These are phyloP conservation scores for Gymnopus androsaceus DNA, from an alignment of 1,284 basidiomycete genomes.

Conservation along the genomic window DNA sequence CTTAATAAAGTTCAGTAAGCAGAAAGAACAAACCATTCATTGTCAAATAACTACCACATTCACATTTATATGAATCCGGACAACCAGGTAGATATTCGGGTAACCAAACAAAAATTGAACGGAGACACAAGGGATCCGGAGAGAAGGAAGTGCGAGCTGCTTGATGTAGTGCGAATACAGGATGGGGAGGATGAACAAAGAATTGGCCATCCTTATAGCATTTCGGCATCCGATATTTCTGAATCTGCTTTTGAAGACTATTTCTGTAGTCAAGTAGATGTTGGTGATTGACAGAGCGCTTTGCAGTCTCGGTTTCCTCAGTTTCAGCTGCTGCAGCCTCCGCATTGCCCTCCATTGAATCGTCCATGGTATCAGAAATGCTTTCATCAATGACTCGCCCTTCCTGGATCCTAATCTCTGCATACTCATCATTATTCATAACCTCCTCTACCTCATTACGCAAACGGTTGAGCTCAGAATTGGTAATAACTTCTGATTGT, in stretches of 20 bases:
- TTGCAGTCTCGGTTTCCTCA: neutral
- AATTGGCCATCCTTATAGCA: conserved; percentile 13
- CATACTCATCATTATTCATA: conserved; percentile 4
- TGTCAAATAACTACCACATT: conserved; percentile 8
- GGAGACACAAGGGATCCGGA: conserved; percentile 12
- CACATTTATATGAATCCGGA: conserved; percentile 16
- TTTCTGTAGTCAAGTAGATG: neutral
- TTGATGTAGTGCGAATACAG: conserved; percentile 13
- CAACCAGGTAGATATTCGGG: conserved; percentile 14
- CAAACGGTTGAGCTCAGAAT: neutral
- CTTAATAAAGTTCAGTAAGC: neutral
- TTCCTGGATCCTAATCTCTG: neutral
- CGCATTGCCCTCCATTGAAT: neutral
- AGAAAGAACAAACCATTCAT: conserved; percentile 11
- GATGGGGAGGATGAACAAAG: conserved; percentile 11
- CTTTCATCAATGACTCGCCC: neutral
- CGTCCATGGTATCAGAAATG: neutral
- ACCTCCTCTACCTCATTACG: neutral
- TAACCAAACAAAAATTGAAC: conserved; percentile 20
- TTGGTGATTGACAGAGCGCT: neutral
- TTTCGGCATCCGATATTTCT: conserved; percentile 1
- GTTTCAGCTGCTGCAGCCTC: neutral
- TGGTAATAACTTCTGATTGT: neutral
- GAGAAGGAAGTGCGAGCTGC: neutral
- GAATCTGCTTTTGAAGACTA: conserved; percentile 6